phyloP scores from a whole-genome alignment of 495 filamentous ascomycete genomes.

The Pseudomonodictys pantanalensis region DNA sequence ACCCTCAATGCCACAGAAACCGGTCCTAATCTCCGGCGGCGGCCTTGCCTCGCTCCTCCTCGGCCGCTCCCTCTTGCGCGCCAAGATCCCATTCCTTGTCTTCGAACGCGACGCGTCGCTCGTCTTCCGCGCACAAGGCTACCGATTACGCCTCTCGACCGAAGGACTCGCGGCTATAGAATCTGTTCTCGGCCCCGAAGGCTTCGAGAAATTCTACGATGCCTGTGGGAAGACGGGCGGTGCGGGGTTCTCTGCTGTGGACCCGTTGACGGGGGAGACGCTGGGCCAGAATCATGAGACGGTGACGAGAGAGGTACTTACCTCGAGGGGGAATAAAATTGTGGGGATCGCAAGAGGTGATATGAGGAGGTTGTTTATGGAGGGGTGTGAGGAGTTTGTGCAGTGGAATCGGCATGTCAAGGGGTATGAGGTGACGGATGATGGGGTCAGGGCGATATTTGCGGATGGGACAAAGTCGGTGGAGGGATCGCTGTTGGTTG shows the following conservation, averaged over 20 bases:
- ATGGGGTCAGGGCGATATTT: constrained; percentile 52
- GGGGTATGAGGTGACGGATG: constrained; percentile 47
- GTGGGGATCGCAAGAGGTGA: constrained; percentile 50
- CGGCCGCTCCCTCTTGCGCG: constrained; percentile 48
- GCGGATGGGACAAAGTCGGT: constrained; percentile 50
- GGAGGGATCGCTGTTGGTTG: constrained; percentile 53
- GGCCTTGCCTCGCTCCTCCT: constrained; percentile 53
- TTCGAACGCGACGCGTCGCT: constrained; percentile 53
- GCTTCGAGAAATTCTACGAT: constrained; percentile 52
- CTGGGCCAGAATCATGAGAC: constrained; percentile 22
- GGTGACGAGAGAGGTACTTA: constrained; percentile 26
- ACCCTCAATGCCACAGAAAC: constrained; percentile 36
- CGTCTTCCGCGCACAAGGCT: constrained; percentile 48
- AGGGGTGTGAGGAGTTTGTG: constrained; percentile 47
- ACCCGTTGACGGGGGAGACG: constrained; percentile 47
- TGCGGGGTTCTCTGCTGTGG: constrained; percentile 43
- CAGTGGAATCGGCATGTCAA: constrained; percentile 49
- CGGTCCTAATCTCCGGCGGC: constrained; percentile 54
- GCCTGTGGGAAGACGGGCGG: constrained; percentile 53
- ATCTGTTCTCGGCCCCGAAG: constrained; percentile 47
- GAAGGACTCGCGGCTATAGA: constrained; percentile 55
- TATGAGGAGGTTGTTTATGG: constrained; percentile 41
- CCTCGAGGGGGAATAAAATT: constrained; percentile 49
- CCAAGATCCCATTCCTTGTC: constrained; percentile 50
- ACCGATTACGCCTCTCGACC: constrained; percentile 52